Conservation (phyloP, 2,329 filamentous ascomycete genomes). For the Penicillium sclerotiorum region DNA sequence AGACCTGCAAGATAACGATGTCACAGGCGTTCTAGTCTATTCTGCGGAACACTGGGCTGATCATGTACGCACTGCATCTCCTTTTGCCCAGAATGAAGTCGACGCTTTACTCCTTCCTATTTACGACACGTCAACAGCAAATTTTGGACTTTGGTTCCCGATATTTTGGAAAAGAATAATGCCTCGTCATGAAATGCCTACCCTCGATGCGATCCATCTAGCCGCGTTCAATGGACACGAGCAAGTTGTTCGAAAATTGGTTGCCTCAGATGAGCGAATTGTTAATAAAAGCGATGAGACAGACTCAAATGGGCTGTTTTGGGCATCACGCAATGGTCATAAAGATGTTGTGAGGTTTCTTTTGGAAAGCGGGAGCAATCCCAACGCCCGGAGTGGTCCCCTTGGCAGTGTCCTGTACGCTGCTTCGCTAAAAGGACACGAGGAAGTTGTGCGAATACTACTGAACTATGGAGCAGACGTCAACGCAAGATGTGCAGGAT, state of each 20-base stretch:
- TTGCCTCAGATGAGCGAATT: background rate
- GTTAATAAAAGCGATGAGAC: background rate
- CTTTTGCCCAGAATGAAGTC: background rate
- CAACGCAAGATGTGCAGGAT: no score
- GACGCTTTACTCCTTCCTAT: background rate
- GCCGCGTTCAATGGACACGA: constrained; percentile 4
- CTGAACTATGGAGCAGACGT: background rate
- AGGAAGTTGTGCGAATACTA: background rate
- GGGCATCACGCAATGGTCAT: background rate
- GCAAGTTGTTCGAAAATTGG: background rate
- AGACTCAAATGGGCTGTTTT: background rate
- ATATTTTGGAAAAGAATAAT: background rate
- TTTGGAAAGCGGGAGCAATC: background rate
- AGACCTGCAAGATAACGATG: background rate
- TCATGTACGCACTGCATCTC: background rate
- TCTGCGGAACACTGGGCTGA: background rate
- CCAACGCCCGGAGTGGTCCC: background rate
- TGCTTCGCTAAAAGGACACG: background rate
- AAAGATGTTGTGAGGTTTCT: background rate
- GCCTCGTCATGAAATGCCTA: background rate
- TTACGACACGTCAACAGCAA: background rate
- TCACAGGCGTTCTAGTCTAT: background rate
- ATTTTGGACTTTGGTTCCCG: background rate
- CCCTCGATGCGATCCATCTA: background rate
- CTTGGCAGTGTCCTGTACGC: background rate